Base-by-base conservation (phyloP, 164 flowering plant genomes). In the Berberis thunbergii region DNA sequence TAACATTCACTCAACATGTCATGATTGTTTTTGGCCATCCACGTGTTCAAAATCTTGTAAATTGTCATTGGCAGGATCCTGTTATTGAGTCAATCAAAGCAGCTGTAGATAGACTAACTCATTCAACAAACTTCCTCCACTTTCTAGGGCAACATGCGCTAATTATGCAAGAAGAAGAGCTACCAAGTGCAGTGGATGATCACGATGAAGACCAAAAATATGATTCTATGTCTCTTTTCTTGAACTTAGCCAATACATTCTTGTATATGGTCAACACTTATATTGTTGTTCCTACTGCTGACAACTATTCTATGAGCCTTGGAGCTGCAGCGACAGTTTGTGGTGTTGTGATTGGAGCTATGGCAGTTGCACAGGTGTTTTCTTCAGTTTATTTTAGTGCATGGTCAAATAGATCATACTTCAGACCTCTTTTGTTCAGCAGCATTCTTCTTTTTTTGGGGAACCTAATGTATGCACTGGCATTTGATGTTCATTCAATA, bases 281-380 rank as follows among this genome's bases (percentile, higher is more conserved):
- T 49, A 80, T 83, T 43, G 69, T 83, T 49, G 86, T 83, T 50
- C 86, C 86, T 42, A 83, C 86, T 38, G 86, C 86, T 4, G 86
- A 83, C 55, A 48, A 76, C 68, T 83, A 83, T 68, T 73, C 86
- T 13, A n/a, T 78, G 66, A 78, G 82, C 44, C 84, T 83, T 70
- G 87, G 87, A 72, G 87, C 84, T 54, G 83, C 87, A 8, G 83
- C 84, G 64, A 81, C 83, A 65, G 79, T 81, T 65, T 83, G 87
- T 83, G 87, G 87, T 60, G 77, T 70, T 50, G 75, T 83, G 43
- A 81, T 83, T 67, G 87, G 87, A 59, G 70, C 87, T 26, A 83
- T 83, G 87, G 87, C 87, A 46, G 78, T 83, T 66, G 87, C 87
- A 39, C 84, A 83, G 71, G 73, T 83, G 66, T 79, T 83, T 64